phyloP scores from a whole-genome alignment of 31 red algal species.

The Odonthalia washingtoniensis region DNA sequence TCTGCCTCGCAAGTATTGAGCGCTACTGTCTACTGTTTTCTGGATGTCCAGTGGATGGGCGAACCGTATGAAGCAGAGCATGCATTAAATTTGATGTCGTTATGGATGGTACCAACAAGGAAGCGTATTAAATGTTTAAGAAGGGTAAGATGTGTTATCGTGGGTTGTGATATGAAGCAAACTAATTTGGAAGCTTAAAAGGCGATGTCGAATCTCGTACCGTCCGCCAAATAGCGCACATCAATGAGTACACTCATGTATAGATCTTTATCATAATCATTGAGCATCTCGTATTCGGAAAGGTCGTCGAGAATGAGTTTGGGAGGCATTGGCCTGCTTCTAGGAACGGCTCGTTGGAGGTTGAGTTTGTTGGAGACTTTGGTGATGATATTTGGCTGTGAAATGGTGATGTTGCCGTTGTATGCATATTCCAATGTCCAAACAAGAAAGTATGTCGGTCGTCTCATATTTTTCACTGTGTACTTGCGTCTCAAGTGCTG shows the following conservation, averaged over 20 bases:
- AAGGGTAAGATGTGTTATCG: neutral
- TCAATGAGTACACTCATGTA: neutral
- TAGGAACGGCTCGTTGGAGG: neutral
- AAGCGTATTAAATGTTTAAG: neutral
- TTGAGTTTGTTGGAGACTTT: neutral
- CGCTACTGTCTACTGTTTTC: neutral
- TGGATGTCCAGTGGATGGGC: neutral
- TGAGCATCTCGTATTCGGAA: neutral
- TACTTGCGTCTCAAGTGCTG: neutral
- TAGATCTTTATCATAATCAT: neutral
- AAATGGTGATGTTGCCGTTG: neutral
- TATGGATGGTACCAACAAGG: neutral
- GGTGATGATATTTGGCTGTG: slow-evolving; percentile 12
- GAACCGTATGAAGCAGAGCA: no score
- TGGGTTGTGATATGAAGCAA: neutral
- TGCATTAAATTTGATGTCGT: neutral
- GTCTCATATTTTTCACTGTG: neutral
- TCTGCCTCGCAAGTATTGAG: neutral
- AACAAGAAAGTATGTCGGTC: neutral
- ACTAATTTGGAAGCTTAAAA: neutral
- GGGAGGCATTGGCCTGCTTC: neutral
- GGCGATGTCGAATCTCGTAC: slow-evolving; percentile 24
- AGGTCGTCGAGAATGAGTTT: neutral
- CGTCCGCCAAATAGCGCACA: slow-evolving; percentile 10
- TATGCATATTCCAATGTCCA: neutral